A percentile compares a stretch with the other conserved stretches of the same genome.
Conservation (phyloP, 1,139 yeast species). For the Scheffersomyces illinoinensis region DNA sequence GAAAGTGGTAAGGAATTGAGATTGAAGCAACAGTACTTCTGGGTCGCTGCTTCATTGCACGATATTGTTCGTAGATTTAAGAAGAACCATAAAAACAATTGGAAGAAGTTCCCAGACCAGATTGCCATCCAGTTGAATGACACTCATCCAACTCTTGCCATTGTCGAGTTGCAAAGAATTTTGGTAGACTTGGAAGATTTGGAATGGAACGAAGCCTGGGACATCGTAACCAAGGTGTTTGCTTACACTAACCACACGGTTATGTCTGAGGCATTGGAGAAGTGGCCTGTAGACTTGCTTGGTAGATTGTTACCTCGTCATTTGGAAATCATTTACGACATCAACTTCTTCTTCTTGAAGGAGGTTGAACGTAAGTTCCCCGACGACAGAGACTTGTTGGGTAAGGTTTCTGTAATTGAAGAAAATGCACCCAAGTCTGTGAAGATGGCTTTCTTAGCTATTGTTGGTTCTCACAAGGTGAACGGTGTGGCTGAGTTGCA, state of each 20-base stretch:
- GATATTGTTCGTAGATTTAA: conserved; percentile 91
- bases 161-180: conserved; percentile 87
- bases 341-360: conserved; percentile 79
- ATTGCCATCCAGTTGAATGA: conserved; percentile 93
- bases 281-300: conserved; percentile 87
- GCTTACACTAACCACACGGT: conserved; percentile 96
- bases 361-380: conserved; percentile 77
- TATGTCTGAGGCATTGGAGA: conserved; percentile 91
- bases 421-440: conserved; percentile 79
- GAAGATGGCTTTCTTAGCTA: conserved; percentile 90
- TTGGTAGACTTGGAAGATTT: conserved; percentile 81
- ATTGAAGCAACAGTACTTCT: conserved; percentile 92
- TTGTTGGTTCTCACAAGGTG: conserved; percentile 89
- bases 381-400: conserved; percentile 57
- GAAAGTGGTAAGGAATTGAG: conserved; percentile 90
- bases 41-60: conserved; percentile 94
- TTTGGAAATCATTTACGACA: conserved; percentile 85
- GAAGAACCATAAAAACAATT: conserved; percentile 66
- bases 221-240: conserved; percentile 74
- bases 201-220: conserved; percentile 85
- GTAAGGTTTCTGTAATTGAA: conserved; percentile 80
- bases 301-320: conserved; percentile 86
- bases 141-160: conserved; percentile 91
- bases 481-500: conserved; percentile 97
- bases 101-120: conserved; percentile 83